Base-by-base conservation (phyloP, 2,329 filamentous ascomycete genomes). In the Alternaria sp. region DNA sequence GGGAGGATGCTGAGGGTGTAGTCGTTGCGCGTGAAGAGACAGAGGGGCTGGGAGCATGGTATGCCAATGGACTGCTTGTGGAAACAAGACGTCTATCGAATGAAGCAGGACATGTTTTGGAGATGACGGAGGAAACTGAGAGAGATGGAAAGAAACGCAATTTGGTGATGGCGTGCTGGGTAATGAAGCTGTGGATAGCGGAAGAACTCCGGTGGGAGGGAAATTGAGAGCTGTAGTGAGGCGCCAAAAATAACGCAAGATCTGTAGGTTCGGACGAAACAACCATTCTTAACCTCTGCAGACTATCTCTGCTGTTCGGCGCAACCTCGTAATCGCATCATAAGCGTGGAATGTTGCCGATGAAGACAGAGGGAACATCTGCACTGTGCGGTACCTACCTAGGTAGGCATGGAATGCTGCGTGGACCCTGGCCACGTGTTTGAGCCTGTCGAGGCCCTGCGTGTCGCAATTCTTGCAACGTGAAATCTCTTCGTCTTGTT, bases 131-230 rank as follows among this genome's bases (percentile, higher is more conserved):
- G n/a, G 41, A 10, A 6, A 51, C 59, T n/a, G 53, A 49, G 16
- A 59, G 14, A 16, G 57, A 62, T 32, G 59, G 45, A 28, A 53
- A 18, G 54, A 65, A 41, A 48, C 61, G 67, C 43, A 70, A 75
- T 52, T 45, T 72, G 51, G 48, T 73, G 56, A 62, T 75, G 40
- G 64, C 63, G 27, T 75, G 71, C 54, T 75, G 71, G 71, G 59
- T 70, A 20, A 69, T 69, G 66, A 64, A 56, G 59, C 32, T 64
- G 11, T 75, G 72, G 72, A 62, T 58, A 51, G 57, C 22, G 16
- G 65, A 65, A 30, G 67, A 64, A 28, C 25, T 68, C 38, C 45
- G 66, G 44, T 73, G 69, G 67, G 62, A 65, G 18, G 54, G 46
- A 16, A 32, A 44, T 30, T 43, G 46, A 38, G 16, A 25, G 8